Evolutionary conservation across 176 grass and related monocot genomes (phyloP), one percentile per base, ranked within the genome.

Genomic region (Hordeum marinum): DNA sequence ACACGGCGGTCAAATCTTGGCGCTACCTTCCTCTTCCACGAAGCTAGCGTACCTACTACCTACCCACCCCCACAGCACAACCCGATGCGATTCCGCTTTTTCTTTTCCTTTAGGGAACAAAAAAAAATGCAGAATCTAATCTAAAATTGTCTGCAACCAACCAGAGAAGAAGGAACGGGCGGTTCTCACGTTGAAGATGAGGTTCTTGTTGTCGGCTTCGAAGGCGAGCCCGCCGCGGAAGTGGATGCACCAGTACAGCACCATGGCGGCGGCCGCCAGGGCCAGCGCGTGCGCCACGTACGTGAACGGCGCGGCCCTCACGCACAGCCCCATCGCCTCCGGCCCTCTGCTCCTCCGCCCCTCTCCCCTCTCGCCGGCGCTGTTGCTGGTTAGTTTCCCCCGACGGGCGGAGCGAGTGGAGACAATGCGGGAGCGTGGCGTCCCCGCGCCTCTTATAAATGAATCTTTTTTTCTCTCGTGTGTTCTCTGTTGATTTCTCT

Each of bases 201-300:
- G 92, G 78, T 89, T 93, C 92, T 98, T 98, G 85, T 98, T 91
- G 59, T 52, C 34, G 12, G 90, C 88, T 20, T 85, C 84, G 77
- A 98, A 81, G 26, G 92, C 92, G 69, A 98, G 87, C 37, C 95
- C 95, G 34, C 95, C 95, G 48, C 89, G 91, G 92, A 95, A 98
- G 81, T 86, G 67, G 85, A 95, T 64, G 87, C 95, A 95, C 93
- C 95, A 98, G 20, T 92, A 87, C 21, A 95, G 89, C 59, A 98
- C 91, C 87, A 95, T 68, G 85, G 62, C 89, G 29, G 92, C 95
- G 45, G 91, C 43, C 79, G n/a, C 79, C 67, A 63, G 80, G n/a
- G 82, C 89, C 58, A 98, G 93, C 48, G 70, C 83, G 85, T 95
- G 93, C 65, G 95, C 63, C 41, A 76, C 89, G 87, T 95, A 98